Base-by-base conservation (phyloP, 257 asterid species). In the Salvia rosmarinus region DNA sequence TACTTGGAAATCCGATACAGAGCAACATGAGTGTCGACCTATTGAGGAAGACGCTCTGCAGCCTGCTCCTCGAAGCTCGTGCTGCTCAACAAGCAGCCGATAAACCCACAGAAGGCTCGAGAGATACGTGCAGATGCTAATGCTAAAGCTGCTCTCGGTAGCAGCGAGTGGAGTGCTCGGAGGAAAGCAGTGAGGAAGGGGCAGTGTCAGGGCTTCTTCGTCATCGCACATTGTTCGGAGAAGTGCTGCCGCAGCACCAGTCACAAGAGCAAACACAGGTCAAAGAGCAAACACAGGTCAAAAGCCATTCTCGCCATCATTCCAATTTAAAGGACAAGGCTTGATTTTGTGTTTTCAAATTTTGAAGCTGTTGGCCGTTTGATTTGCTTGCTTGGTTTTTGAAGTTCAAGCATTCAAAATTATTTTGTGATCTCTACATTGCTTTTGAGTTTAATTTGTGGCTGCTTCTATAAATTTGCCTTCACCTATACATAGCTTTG, bases 1-100 rank as follows among this genome's bases (percentile, higher is more conserved):
- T 92, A 2, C 58, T 86, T 67, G 98, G 98, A 9, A 87, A 90
- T 78, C 96, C 96, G 8, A 80, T 87, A 25, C 97, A 90, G 76
- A 84, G 78, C 81, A 92, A 85, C 52, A 60, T 88, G 9, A 83
- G 86, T 2, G 92, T 90, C 12, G 95, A 88, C 3, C 92, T 87
- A 34, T 34, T 92, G 80, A 80, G 88, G 0, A 92, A 87, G 82
- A 74, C 84, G 4, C 59, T 85, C 21, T 75, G 90, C 74, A 63
- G 96, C 66, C 87, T 92, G 71, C 84, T 92, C 5, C 95, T n/a
- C 91, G 2, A 88, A 90, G 73, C 85, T 88, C 0, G 88, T 81
- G 16, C 77, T 77, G n/a, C 30, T 25, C 30, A 25, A 25, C 30
- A 25, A 25, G 68, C 92, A 86, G 80, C 88, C 95, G 0, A 72